A percentile compares a stretch with the other conserved stretches of the same genome.
These are phyloP conservation scores for Trichoderma afroharzianum DNA, from an alignment of 2,329 filamentous ascomycete genomes.

Conservation along the genomic window DNA sequence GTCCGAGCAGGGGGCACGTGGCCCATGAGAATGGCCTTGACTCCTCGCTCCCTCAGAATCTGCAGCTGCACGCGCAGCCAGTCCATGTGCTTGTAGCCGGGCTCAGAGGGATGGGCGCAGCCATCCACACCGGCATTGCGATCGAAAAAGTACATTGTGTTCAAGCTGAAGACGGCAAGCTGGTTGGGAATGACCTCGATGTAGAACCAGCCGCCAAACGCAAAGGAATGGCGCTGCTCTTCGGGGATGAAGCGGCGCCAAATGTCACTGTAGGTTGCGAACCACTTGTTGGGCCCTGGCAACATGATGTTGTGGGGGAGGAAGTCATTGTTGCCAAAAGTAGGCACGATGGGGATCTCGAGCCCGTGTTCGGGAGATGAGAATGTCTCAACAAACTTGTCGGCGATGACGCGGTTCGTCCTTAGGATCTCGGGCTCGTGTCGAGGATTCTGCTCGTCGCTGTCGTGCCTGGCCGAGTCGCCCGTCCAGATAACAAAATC, in stretches of 20 bases:
- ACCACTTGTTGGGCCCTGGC: constrained; percentile 82
- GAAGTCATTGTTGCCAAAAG: constrained; percentile 95
- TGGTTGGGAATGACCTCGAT: constrained; percentile 84
- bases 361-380: constrained; percentile 55
- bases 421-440: constrained; percentile 70
- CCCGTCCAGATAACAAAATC: constrained; percentile 95
- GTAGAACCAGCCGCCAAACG: constrained; percentile 91
- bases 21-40: constrained; percentile 93
- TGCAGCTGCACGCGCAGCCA: constrained; percentile 90
- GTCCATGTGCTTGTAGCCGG: constrained; percentile 91
- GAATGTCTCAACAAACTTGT: constrained; percentile 75
- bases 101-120: constrained; percentile 72
- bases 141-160: constrained; percentile 94
- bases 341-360: constrained; percentile 78
- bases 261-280: constrained; percentile 69
- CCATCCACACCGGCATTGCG: constrained; percentile 93
- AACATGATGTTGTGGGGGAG: constrained; percentile 93
- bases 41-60: constrained; percentile 73
- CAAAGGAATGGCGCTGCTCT: constrained; percentile 84
- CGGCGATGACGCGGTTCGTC: constrained; percentile 71
- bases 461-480: constrained; percentile 85
- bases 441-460: constrained; percentile 76
- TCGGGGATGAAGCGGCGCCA: constrained; percentile 90
- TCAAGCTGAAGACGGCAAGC: constrained; percentile 88
- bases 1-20: constrained; percentile 92